Evolutionary conservation across 768 basidiomycete genomes (phyloP).

Genomic region (Lactarius sp.): DNA sequence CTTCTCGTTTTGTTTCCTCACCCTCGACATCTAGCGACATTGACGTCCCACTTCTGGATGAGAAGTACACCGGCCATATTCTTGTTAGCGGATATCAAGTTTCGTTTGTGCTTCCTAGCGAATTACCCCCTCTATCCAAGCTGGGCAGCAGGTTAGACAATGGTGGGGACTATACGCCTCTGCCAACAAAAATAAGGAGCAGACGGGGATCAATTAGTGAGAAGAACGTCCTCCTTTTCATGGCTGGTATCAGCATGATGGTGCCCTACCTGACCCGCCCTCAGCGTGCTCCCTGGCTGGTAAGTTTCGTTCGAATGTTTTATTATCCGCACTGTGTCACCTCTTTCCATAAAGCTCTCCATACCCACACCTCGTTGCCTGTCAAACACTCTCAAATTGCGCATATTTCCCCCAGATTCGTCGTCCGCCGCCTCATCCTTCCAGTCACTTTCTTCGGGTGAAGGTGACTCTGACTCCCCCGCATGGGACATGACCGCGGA

Average conservation of each 20-base stretch:
- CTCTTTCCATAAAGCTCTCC: conserved; percentile 46
- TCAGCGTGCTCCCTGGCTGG: conserved; percentile 70
- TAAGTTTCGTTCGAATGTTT: conserved; percentile 30
- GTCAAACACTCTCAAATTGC: conserved; percentile 67
- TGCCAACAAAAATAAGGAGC: conserved; percentile 16
- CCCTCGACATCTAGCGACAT: conserved; percentile 30
- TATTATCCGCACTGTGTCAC: background rate
- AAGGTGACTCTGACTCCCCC: conserved; percentile 50
- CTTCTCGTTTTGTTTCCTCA: conserved; percentile 37
- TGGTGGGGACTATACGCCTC: conserved; percentile 18
- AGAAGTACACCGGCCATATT: conserved; percentile 67
- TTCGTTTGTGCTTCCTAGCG: conserved; percentile 69
- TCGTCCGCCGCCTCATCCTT: conserved; percentile 48
- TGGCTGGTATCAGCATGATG: conserved; percentile 77
- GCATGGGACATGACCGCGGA: conserved; percentile 76
- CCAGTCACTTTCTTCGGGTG: conserved; percentile 71
- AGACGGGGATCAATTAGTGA: conserved; percentile 57
- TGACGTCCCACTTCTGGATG: conserved; percentile 47
- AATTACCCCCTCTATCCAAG: conserved; percentile 38
- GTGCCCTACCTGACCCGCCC: conserved; percentile 64
- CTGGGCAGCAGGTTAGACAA: conserved; percentile 23
- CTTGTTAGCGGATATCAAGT: conserved; percentile 74
- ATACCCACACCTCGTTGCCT: conserved; percentile 76
- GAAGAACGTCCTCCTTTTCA: conserved; percentile 60
- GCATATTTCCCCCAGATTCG: conserved; percentile 59